phyloP scores from a whole-genome alignment of 305 asterid species.

The Solanum hybrid region DNA sequence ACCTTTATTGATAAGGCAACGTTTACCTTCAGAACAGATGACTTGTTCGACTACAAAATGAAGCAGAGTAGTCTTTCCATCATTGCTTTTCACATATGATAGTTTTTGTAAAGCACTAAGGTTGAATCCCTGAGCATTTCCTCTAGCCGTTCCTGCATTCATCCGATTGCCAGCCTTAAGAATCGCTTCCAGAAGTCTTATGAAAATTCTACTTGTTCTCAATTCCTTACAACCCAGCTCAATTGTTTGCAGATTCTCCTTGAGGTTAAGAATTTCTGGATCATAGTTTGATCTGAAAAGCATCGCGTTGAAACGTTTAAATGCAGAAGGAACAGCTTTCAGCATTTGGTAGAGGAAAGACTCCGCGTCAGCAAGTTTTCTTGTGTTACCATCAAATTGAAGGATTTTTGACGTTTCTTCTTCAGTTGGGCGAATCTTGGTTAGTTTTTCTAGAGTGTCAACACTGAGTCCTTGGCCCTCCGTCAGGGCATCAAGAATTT shows the following conservation, averaged over 20 bases:
- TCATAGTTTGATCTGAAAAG: slow-evolving; percentile 57
- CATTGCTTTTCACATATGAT: slow-evolving; percentile 57
- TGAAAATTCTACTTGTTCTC: slow-evolving; percentile 46
- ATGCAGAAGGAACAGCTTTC: slow-evolving; percentile 62
- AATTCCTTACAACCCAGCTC: slow-evolving; percentile 64
- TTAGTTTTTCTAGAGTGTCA: slow-evolving; percentile 66
- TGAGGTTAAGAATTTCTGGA: slow-evolving; percentile 54
- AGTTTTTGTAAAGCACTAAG: slow-evolving; percentile 48
- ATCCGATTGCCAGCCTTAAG: slow-evolving; percentile 75
- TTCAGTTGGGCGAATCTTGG: slow-evolving; percentile 57
- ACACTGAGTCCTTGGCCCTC: slow-evolving; percentile 56
- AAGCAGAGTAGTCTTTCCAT: slow-evolving; percentile 70
- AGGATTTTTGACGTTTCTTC: slow-evolving; percentile 57
- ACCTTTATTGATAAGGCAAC: slow-evolving; percentile 11
- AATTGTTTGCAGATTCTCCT: slow-evolving; percentile 49
- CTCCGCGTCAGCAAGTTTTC: slow-evolving; percentile 70
- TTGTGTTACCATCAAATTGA: slow-evolving; percentile 46
- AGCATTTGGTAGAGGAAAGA: slow-evolving; percentile 64
- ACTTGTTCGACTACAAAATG: slow-evolving; percentile 78
- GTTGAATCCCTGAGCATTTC: slow-evolving; percentile 70
- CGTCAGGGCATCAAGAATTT: slow-evolving; percentile 45
- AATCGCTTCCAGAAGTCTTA: slow-evolving; percentile 69
- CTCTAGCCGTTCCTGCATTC: slow-evolving; percentile 77
- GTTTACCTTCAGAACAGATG: slow-evolving; percentile 55
- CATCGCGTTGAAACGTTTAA: slow-evolving; percentile 56